Percentiles rank a stretch among this genome's conserved stretches.
Evolutionary conservation across 2,329 filamentous ascomycete species (phyloP).

Genomic region (Paecilomyces sp.): DNA sequence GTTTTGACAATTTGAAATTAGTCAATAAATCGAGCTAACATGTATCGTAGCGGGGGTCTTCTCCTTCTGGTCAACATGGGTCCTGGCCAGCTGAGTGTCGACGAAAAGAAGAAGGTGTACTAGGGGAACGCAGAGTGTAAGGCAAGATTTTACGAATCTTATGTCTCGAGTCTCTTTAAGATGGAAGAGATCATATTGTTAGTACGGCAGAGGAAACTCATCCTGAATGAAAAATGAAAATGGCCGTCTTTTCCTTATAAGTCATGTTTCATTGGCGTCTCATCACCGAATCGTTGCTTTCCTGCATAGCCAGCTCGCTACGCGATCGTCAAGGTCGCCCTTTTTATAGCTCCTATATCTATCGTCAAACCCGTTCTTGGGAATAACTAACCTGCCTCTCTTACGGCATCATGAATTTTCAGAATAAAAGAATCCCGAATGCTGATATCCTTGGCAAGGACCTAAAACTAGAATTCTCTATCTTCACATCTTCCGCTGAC

Average conservation of each 20-base stretch:
- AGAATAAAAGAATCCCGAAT: not conserved
- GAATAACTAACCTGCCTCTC: not conserved
- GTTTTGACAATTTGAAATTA: not conserved
- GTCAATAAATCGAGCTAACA: conserved; percentile 6
- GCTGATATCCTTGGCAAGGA: too few relatives aligned
- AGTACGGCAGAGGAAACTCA: not conserved
- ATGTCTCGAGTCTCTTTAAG: not conserved
- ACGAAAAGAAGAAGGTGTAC: conserved; percentile 99
- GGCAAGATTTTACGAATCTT: not conserved
- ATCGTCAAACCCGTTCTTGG: not conserved
- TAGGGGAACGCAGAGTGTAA: conserved; percentile 35
- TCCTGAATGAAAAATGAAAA: not conserved
- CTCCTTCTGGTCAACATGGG: conserved; percentile 97
- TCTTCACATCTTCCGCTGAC: too few relatives aligned
- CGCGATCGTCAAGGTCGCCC: not conserved
- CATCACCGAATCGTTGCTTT: not conserved
- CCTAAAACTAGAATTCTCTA: too few relatives aligned
- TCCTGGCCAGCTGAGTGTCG: conserved; percentile 92
- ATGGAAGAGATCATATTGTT: not conserved
- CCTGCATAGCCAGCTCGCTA: not conserved
- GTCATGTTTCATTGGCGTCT: not conserved
- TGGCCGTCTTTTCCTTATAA: conserved; percentile 1
- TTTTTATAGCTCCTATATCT: not conserved
- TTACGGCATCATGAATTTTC: not conserved
- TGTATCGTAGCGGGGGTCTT: conserved; percentile 63